Evolutionary conservation across 495 filamentous ascomycete genomes (phyloP), one percentile per base, ranked within the genome.

Genomic region (Achaetomiella virescens): DNA sequence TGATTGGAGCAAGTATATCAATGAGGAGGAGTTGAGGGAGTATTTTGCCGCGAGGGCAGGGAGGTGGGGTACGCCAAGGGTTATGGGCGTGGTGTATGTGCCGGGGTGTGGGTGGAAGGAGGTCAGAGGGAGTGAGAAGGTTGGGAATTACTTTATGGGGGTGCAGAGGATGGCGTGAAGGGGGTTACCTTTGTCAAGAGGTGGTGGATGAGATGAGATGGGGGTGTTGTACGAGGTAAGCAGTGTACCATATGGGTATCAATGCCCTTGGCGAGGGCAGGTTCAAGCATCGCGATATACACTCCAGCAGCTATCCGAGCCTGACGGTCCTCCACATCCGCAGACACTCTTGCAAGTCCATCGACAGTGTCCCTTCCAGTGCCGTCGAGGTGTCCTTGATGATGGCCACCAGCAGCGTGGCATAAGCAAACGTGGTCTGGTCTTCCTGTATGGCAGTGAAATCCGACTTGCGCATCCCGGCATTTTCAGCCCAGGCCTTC

Each of bases 81-180:
- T 77, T n/a, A 80, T 92, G 87, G 93, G 93, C 0, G 88, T 92
- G 24, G 75, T 95, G 22, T 98, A 93, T 77, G 80, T 97, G 45
- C 93, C 93, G 14, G 91, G 90, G 1, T 48, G 93, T 36, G 93
- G 93, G 41, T 98, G 93, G 93, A 92, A 77, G 75, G 84, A 89
- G 72, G 87, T 96, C 2, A 64, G 55, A 15, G 88, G 88, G 9
- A 86, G 88, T 48, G 93, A 98, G 76, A 84, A 81, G 66, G 82
- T 88, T 71, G 93, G 93, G 33, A 98, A 98, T 72, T 98, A 98
- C 70, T 97, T 98, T 71, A 95, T 96, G 72, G 93, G 82, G 37
- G 82, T 95, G 29, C 83, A 85, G 70, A 95, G 52, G 58, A 21
- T 63, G 21, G 55, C 10, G 21, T 53, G 46, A 40, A 45, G 21